These are phyloP conservation scores for Teratosphaeria pseudoeucalypti DNA, from an alignment of 2,329 filamentous ascomycete genomes.

Conservation along the genomic window DNA sequence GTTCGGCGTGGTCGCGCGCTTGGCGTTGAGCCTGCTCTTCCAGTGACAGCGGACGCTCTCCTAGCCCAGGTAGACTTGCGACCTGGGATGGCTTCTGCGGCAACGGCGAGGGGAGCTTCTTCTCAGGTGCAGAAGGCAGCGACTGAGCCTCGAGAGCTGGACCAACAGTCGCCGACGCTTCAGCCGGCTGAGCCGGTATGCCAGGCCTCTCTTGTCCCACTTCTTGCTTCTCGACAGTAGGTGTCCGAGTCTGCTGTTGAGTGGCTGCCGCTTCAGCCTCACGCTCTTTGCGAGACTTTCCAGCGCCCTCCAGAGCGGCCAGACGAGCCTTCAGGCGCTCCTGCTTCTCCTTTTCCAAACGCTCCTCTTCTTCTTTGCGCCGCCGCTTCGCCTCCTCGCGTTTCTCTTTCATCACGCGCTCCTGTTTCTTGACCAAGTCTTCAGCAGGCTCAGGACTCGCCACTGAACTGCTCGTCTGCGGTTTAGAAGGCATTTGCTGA, in stretches of 20 bases:
- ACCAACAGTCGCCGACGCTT: conserved; percentile 7
- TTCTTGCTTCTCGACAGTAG: conserved; percentile 5
- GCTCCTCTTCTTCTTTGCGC: conserved; percentile 20
- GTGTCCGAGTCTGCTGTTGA: not conserved
- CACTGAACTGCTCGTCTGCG: conserved; percentile 6
- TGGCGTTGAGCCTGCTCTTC: conserved; percentile 8
- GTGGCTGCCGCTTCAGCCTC: conserved; percentile 23
- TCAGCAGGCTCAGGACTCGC: conserved; percentile 27
- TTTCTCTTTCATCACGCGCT: conserved; percentile 38
- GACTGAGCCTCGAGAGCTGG: conserved; percentile 5
- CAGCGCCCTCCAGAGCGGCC: conserved; percentile 24
- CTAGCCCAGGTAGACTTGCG: conserved; percentile 6
- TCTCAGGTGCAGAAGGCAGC: conserved; percentile 9
- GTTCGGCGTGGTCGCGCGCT: conserved; percentile 4
- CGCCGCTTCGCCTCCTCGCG: conserved; percentile 22
- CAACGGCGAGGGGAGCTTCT: conserved; percentile 12
- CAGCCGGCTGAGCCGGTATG: conserved; percentile 7
- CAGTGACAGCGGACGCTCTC: conserved; percentile 7
- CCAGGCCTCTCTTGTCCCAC: conserved; percentile 4
- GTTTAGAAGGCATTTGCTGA: conserved; percentile 22
- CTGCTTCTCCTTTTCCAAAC: conserved; percentile 18
- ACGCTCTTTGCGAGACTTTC: conserved; percentile 25
- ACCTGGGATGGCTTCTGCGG: conserved; percentile 10
- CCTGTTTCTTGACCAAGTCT: conserved; percentile 53
- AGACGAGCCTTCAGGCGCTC: conserved; percentile 23